phyloP scores from a whole-genome alignment of 2,329 filamentous ascomycete species.

The Mycocentrospora acerina region DNA sequence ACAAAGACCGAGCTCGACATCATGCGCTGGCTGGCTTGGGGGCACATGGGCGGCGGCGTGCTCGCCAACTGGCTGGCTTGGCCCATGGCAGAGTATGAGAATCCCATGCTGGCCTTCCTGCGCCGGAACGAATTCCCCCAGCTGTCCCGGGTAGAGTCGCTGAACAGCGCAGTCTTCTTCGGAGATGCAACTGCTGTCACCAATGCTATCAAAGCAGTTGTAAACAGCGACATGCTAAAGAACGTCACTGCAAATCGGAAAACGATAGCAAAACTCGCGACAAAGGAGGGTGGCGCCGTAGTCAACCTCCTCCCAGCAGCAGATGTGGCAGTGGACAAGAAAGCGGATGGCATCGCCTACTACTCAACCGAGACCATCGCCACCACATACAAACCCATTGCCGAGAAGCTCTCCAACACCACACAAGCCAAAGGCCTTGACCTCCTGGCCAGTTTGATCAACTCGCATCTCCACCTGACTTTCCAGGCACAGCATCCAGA shows the following conservation, averaged over 20 bases:
- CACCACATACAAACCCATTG: constrained; percentile 65
- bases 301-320: constrained; percentile 56
- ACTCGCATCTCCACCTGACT: constrained; percentile 77
- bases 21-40: constrained; percentile 89
- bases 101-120: constrained; percentile 70
- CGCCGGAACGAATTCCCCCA: constrained; percentile 73
- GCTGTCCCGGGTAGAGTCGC: constrained; percentile 71
- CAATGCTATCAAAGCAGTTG: constrained; percentile 44
- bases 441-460: constrained; percentile 73
- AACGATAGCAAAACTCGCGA: constrained; percentile 59
- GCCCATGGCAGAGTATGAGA: constrained; percentile 78
- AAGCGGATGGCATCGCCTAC: constrained; percentile 70
- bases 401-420: constrained; percentile 59
- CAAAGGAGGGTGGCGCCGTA: constrained; percentile 59
- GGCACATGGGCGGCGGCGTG: constrained; percentile 81
- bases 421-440: constrained; percentile 61
- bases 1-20: constrained; percentile 56
- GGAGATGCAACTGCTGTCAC: constrained; percentile 60
- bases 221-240: constrained; percentile 56
- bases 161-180: constrained; percentile 72
- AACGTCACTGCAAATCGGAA: constrained; percentile 58
- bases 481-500: constrained; percentile 79
- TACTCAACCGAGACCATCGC: constrained; percentile 68
- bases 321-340: constrained; percentile 65
- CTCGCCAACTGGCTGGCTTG: constrained; percentile 77